These are phyloP conservation scores for Lagenaria siceraria DNA, from an alignment of 306 rosid genomes.

Conservation along the genomic window DNA sequence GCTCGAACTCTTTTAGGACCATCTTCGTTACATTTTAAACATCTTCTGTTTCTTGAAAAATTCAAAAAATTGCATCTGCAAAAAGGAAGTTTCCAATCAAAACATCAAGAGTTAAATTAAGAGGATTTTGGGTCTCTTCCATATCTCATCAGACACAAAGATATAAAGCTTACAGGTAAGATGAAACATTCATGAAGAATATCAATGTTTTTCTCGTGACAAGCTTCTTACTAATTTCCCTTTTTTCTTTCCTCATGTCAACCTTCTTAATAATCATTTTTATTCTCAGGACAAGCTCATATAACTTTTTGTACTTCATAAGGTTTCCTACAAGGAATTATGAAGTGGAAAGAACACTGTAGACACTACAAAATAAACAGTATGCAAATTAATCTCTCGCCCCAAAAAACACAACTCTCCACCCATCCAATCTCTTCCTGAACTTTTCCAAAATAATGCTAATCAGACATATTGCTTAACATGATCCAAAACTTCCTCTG, in stretches of 20 bases:
- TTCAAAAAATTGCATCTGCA: conserved; percentile 74
- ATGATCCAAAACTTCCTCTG: background rate
- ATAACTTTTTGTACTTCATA: background rate
- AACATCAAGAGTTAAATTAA: background rate
- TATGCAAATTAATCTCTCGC: background rate
- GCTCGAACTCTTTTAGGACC: conserved; percentile 31
- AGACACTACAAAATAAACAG: background rate
- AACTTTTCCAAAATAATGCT: too few relatives aligned
- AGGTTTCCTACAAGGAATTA: background rate
- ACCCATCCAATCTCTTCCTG: background rate
- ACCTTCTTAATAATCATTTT: too few relatives aligned
- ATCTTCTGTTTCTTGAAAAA: conserved; percentile 47
- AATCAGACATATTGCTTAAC: background rate
- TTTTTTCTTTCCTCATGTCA: too few relatives aligned
- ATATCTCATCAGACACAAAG: background rate
- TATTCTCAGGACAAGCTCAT: background rate
- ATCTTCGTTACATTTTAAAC: conserved; percentile 51
- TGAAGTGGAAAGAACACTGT: background rate
- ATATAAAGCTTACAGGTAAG: background rate
- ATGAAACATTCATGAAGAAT: background rate
- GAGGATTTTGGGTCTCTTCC: background rate
- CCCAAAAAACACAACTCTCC: background rate
- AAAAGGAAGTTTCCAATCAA: background rate
- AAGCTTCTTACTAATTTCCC: background rate
- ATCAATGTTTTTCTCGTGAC: background rate